Evolutionary conservation across 2,329 filamentous ascomycete species (phyloP).

Genomic region (Diplodia scrobiculata): DNA sequence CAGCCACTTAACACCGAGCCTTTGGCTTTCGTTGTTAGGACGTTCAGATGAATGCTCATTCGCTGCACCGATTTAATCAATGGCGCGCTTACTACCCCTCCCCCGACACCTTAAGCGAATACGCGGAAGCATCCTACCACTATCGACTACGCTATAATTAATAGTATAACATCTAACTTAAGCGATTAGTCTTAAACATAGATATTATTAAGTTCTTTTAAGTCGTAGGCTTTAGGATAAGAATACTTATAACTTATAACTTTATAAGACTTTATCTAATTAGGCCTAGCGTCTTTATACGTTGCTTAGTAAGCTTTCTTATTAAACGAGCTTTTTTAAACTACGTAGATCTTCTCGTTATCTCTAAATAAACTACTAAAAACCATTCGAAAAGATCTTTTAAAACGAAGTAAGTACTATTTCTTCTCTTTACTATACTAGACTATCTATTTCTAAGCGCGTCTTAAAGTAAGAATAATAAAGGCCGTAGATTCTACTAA

Average conservation of each 20-base stretch:
- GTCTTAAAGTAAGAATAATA: neutral
- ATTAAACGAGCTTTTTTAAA: neutral
- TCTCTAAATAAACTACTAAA: neutral
- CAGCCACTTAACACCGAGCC: no score
- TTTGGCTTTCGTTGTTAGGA: no score
- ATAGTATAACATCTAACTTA: no score
- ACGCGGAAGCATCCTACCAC: no score
- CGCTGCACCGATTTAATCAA: no score
- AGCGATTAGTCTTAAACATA: neutral
- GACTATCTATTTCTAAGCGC: neutral
- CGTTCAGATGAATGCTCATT: no score
- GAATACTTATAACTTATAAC: neutral
- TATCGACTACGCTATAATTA: no score
- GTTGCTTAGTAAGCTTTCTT: neutral
- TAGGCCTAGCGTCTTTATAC: neutral
- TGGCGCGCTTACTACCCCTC: no score
- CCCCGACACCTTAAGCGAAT: no score
- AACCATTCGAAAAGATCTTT: neutral
- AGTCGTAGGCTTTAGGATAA: no score
- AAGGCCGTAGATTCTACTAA: neutral
- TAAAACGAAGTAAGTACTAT: neutral
- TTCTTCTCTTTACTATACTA: neutral
- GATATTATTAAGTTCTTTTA: neutral
- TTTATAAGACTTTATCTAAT: neutral
- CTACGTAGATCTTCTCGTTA: neutral